These are phyloP conservation scores for Tylopilus rubrobrunneus DNA, from an alignment of 768 basidiomycete genomes.

Conservation along the genomic window DNA sequence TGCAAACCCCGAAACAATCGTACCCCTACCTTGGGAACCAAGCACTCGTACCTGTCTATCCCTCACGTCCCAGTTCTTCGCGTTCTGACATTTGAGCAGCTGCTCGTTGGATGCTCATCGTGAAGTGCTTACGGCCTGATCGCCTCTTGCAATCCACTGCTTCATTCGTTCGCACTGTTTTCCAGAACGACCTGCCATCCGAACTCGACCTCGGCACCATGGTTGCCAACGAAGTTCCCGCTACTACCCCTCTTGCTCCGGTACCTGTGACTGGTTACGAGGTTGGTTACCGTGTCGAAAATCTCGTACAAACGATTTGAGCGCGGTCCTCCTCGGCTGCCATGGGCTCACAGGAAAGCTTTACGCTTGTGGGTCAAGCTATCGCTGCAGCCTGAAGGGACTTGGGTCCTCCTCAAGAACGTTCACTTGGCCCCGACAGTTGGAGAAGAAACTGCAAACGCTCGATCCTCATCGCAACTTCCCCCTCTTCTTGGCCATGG, in stretches of 20 bases:
- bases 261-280: conserved; percentile 96
- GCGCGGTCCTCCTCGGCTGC: conserved; percentile 85
- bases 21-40: conserved; percentile 76
- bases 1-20: conserved; percentile 56
- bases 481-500: conserved; percentile 98
- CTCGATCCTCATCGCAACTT: conserved; percentile 86
- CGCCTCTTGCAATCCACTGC: conserved; percentile 82
- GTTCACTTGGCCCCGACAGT: conserved; percentile 90
- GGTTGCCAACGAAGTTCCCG: conserved; percentile 74
- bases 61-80: background rate
- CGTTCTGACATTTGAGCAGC: conserved; percentile 40
- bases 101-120: conserved; percentile 68
- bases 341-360: conserved; percentile 99
- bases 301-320: conserved; percentile 72
- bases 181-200: conserved; percentile 78
- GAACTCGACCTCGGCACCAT: conserved; percentile 73
- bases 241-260: conserved; percentile 81
- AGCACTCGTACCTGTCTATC: conserved; percentile 59
- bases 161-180: conserved; percentile 68
- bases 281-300: conserved; percentile 95
- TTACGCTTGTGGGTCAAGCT: conserved; percentile 91
- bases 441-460: conserved; percentile 95
- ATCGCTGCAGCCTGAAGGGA: conserved; percentile 89
- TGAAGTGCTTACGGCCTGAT: conserved; percentile 93
- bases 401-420: conserved; percentile 97